Evolutionary conservation across 305 asterid genomes (phyloP), one percentile per base, ranked within the genome.

Genomic region (Ruellia speciosa): DNA sequence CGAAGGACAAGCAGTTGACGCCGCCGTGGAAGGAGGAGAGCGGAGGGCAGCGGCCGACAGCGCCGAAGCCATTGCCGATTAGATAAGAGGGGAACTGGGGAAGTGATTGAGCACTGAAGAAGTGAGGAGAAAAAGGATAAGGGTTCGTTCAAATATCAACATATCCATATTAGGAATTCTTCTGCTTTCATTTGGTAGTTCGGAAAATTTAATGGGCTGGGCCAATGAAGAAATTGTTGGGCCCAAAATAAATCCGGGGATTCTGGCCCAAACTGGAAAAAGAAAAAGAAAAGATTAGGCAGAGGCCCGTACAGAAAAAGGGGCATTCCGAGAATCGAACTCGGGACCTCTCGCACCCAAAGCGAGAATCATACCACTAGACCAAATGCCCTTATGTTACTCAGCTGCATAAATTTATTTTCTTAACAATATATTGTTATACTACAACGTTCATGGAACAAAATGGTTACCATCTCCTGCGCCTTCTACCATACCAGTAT

Each of bases 271-370:
- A n/a, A n/a, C n/a, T n/a, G n/a, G n/a, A n/a, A n/a, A n/a, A n/a
- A n/a, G n/a, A n/a, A n/a, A n/a, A n/a, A n/a, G n/a, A n/a, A n/a
- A n/a, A n/a, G n/a, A n/a, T n/a, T n/a, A n/a, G n/a, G n/a, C n/a
- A n/a, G n/a, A 24, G 4, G 31, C 31, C 31, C 41, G n/a, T n/a
- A n/a, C n/a, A 37, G 12, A 6, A 37, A 37, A 37, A 37, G 88
- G 83, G 87, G 89, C 89, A 79, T 83, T 82, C 93, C 85, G 84
- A 81, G 95, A 87, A 85, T 83, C 73, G 85, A 90, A 87, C 88
- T 81, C 81, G 83, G 90, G 94, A 85, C 94, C 83, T 81, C 97
- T 90, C 85, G 82, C 87, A 83, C 97, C 96, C 95, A 64, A 87
- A 87, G 94, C 82, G 81, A 82, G 94, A 81, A 87, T 79, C 87